Base-by-base conservation (phyloP, 768 basidiomycete species). In the Pleurotus djamor region DNA sequence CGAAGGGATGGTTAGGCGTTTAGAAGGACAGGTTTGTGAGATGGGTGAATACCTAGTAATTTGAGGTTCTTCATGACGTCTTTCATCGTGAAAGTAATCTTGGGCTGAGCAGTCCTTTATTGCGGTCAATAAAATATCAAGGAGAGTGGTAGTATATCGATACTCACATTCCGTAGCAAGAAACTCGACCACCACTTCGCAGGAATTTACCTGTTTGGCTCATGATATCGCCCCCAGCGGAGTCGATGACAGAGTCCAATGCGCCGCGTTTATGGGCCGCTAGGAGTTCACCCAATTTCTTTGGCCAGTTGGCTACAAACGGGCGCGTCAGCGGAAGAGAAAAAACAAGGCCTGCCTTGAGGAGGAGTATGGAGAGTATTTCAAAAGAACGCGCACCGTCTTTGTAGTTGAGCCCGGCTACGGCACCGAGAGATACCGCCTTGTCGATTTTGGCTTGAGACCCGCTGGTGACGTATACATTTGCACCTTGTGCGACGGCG, bases 381-480 rank as follows among this genome's bases (percentile, higher is more conserved):
- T 28, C 13, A 28, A 28, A 28, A 28, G 21, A 28, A 28, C 21
- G 21, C 83, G 57, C 48, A 88, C 91, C 72, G 37, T 83, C 76
- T 67, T 81, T 88, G 69, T 94, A 95, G 65, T 79, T 84, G 6
- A 85, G 85, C 0, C 92, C 92, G n/a, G 84, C 92, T 62, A 80
- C 82, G 0, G 91, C 92, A 9, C 93, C 93, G 8, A 93, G 74
- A 13, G 71, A 71, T 16, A 83, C 68, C 0, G 92, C 92, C 57
- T 80, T 84, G 50, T 74, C 70, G 49, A 95, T 85, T 75, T 94
- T 94, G 7, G 84, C 82, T 32, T 79, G 75, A 48, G 71, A 84
- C 7, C 89, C 82, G 61, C 89, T 91, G 4, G 93, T 91, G 21
- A 94, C 91, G 69, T 87, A 94, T n/a, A 94, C 91, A 36, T 81